These are phyloP conservation scores for Papiliotrema flavescens DNA, from an alignment of 1,284 basidiomycete genomes.

Conservation along the genomic window DNA sequence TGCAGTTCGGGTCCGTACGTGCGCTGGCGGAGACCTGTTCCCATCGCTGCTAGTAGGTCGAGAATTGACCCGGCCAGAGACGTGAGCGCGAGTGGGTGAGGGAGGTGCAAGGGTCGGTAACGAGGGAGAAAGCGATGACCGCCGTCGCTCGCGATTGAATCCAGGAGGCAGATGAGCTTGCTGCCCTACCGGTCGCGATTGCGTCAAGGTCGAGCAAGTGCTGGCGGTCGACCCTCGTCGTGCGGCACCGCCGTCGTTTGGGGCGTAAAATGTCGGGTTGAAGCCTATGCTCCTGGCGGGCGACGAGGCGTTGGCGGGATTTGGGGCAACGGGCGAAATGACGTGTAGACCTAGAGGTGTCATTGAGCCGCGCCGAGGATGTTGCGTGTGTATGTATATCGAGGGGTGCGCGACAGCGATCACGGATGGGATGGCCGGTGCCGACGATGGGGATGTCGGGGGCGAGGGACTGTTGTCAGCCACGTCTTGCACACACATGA, in stretches of 20 bases:
- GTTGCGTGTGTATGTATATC: constrained; percentile 48
- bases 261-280: neutral
- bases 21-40: constrained; percentile 2
- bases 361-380: constrained; percentile 45
- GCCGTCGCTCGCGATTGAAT: constrained; percentile 18
- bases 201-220: constrained; percentile 38
- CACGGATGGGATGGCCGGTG: constrained; percentile 42
- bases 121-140: constrained; percentile 39
- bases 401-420: constrained; percentile 44
- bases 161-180: constrained; percentile 4
- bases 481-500: neutral
- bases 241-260: neutral
- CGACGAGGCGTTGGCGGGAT: constrained; percentile 2
- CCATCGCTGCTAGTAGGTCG: constrained; percentile 27
- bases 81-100: constrained; percentile 35
- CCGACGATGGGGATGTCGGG: constrained; percentile 36
- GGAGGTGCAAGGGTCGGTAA: constrained; percentile 29
- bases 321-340: constrained; percentile 44
- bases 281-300: constrained; percentile 34
- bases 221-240: constrained; percentile 27
- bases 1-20: constrained; percentile 15
- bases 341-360: constrained; percentile 47
- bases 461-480: constrained; percentile 7
- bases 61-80: constrained; percentile 19
- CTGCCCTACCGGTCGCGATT: constrained; percentile 21